Evolutionary conservation across 129 eudicot genomes (phyloP), one percentile per base, ranked within the genome.

Genomic region (Erigeron canadensis): DNA sequence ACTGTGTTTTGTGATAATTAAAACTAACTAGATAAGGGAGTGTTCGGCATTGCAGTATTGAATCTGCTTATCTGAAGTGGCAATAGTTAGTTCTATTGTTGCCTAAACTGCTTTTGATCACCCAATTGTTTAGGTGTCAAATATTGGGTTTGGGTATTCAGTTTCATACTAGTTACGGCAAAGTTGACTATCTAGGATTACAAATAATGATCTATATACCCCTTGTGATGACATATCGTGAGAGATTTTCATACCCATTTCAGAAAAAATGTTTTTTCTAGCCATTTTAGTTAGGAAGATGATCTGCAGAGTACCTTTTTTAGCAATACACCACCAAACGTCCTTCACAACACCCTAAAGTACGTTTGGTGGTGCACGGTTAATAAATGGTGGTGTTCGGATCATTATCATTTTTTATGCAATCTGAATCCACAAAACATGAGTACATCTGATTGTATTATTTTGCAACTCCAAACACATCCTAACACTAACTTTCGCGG

Each of bases 1-100:
- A 53, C 78, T 46, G 12, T 42, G 71, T 51, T 45, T 56, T 65
- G 13, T 73, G 38, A 11, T 66, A 55, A 59, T 6, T 75, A 60
- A 4, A 63, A 23, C 19, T 43, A 28, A n/a, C n/a, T n/a, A n/a
- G n/a, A n/a, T n/a, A n/a, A 67, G 19, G 55, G 38, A 23, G 34
- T 28, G 12, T 67, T 18, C 43, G 39, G 55, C 70, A 1, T 50
- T 44, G 55, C 46, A 18, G 6, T 41, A 28, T 39, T 63, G 39
- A 43, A 16, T 18, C 39, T 65, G 38, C 12, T 46, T 18, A 3
- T 42, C 70, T 43, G 42, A 66, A n/a, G 57, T 43, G 4, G 16
- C 70, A 44, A 5, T 44, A 6, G 21, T 65, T 39, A 9, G 6
- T 44, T 44, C 19, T 18, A 12, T 9, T 44, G 46, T 44, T 65